Conservation (phyloP, 2,329 filamentous ascomycete genomes). For the Acephala macrosclerotiorum region DNA sequence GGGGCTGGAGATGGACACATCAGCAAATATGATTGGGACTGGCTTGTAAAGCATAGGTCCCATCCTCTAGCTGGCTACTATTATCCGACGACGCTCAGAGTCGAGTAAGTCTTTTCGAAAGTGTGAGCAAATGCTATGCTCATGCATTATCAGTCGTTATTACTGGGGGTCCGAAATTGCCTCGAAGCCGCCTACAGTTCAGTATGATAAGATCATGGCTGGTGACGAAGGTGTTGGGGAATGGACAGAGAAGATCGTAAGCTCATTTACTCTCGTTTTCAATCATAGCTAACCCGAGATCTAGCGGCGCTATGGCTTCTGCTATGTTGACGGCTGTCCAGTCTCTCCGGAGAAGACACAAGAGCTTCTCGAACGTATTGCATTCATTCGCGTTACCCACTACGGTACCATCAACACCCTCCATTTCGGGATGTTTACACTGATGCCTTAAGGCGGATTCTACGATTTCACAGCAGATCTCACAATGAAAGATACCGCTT, state of each 20-base stretch:
- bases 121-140: neutral
- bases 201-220: constrained; percentile 67
- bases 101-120: neutral
- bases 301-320: constrained; percentile 77
- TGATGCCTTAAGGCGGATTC: constrained; percentile 61
- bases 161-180: constrained; percentile 50
- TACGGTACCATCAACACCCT: constrained; percentile 66
- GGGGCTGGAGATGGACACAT: constrained; percentile 73
- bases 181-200: constrained; percentile 62
- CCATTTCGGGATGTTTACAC: neutral
- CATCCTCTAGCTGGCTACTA: constrained; percentile 38
- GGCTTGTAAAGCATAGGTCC: constrained; percentile 58
- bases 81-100: constrained; percentile 42
- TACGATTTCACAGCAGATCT: constrained; percentile 92
- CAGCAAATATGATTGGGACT: constrained; percentile 71
- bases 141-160: constrained; percentile 38
- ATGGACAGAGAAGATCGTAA: constrained; percentile 71
- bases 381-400: constrained; percentile 88
- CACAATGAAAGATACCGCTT: constrained; percentile 87
- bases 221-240: constrained; percentile 61
- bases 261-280: constrained; percentile 28
- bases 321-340: constrained; percentile 76
- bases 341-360: constrained; percentile 75
- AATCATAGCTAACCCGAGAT: constrained; percentile 13
- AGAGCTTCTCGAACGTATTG: constrained; percentile 78